phyloP scores from a whole-genome alignment of 192 early-diverging fungal genomes.

The Geranomyces variabilis region DNA sequence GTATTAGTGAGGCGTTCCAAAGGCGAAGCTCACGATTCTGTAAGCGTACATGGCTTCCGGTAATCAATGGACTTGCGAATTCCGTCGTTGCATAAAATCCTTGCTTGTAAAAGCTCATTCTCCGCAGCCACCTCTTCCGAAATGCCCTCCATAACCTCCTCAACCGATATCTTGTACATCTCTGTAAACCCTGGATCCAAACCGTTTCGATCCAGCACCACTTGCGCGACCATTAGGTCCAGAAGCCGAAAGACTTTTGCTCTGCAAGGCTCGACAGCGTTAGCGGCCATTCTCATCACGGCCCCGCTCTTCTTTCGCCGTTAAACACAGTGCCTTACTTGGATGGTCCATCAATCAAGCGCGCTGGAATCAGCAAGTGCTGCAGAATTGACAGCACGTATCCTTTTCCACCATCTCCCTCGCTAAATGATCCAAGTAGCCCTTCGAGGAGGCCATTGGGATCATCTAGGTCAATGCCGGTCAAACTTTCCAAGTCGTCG shows the following conservation, averaged over 20 bases:
- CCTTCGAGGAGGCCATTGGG: constrained; percentile 39
- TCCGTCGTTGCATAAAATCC: background rate
- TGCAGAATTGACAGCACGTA: constrained; percentile 40
- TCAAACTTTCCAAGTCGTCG: constrained; percentile 43
- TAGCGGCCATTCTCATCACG: no score
- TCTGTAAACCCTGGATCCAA: constrained; percentile 45
- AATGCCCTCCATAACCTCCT: constrained; percentile 44
- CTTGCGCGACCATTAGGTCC: constrained; percentile 44
- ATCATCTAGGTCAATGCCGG: constrained; percentile 44
- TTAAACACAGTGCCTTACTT: constrained; percentile 9
- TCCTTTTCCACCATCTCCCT: constrained; percentile 22
- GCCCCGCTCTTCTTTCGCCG: no score
- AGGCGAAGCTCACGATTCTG: background rate
- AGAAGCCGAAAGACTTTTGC: constrained; percentile 40
- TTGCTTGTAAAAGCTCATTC: constrained; percentile 27
- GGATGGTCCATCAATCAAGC: constrained; percentile 34
- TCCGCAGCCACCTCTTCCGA: constrained; percentile 32
- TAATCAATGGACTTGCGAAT: background rate
- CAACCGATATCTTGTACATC: constrained; percentile 40
- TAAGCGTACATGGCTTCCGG: background rate
- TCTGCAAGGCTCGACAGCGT: no score
- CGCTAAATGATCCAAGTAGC: constrained; percentile 31
- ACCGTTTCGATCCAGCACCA: constrained; percentile 47
- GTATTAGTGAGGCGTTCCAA: background rate
- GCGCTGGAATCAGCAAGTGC: constrained; percentile 44